Conservation (phyloP, 306 rosid species). For the Cucurbita moschata region DNA sequence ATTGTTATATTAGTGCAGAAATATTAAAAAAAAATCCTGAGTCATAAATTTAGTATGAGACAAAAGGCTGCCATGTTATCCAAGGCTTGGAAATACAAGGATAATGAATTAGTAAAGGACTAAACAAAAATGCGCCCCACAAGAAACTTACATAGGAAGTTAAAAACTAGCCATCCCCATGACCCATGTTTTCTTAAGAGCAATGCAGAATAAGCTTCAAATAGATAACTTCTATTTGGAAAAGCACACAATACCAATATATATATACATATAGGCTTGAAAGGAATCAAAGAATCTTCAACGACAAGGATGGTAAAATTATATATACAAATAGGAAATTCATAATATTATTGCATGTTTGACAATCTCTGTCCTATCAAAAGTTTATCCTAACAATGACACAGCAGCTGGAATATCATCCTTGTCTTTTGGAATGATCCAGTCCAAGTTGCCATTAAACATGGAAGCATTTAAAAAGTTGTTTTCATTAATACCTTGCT, state of each 20-base stretch:
- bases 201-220: not conserved
- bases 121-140: not conserved
- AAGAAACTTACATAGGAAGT: not conserved
- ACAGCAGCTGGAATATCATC: not conserved
- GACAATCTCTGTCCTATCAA: not conserved
- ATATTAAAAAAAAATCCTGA: not conserved
- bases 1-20: not conserved
- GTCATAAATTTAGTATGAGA: not conserved
- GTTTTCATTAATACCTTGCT: not conserved
- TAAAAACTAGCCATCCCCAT: not conserved
- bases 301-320: not conserved
- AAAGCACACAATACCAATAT: not conserved
- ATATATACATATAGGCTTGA: not conserved
- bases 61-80: not conserved
- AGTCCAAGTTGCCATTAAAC: not conserved
- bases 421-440: not conserved
- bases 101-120: not conserved
- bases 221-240: not conserved
- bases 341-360: not conserved
- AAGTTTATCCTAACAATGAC: not conserved
- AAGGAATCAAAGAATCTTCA: not conserved
- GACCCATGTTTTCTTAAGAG: not conserved
- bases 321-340: not conserved
- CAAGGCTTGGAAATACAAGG: not conserved
- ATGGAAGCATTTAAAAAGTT: not conserved